These are phyloP conservation scores for Yarrowia yakushimensis DNA, from an alignment of 805 yeast species.

Conservation along the genomic window DNA sequence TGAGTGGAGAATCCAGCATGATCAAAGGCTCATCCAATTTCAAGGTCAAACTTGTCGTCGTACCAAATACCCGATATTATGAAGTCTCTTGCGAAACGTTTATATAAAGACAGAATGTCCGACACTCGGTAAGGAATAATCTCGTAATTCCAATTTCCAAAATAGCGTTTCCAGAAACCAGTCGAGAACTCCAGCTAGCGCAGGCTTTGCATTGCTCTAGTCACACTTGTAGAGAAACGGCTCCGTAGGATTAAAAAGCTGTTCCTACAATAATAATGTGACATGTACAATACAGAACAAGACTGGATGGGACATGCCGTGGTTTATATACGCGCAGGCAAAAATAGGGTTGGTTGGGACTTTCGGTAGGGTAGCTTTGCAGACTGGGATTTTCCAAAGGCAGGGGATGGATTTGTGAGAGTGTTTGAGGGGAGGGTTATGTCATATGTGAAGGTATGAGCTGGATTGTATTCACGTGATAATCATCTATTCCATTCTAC, in stretches of 20 bases:
- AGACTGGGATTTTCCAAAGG: not conserved
- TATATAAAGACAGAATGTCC: constrained; percentile 10
- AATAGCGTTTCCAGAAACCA: constrained; percentile 22
- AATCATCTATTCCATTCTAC: not conserved
- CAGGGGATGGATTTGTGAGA: no score
- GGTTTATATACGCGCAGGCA: not conserved
- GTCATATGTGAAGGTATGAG: no score
- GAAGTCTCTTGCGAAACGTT: not conserved
- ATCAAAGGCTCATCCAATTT: no score
- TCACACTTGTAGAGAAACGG: constrained; percentile 23
- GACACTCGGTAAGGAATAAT: constrained; percentile 24
- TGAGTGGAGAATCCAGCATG: no score
- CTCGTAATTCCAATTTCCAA: constrained; percentile 23
- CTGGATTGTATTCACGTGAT: no score
- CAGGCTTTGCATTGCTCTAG: constrained; percentile 25
- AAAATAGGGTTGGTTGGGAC: constrained; percentile 16
- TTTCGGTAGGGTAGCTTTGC: constrained; percentile 17
- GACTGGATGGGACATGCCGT: not conserved
- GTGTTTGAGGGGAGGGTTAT: no score
- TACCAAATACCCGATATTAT: no score
- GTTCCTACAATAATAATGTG: constrained; percentile 22
- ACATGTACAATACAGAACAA: constrained; percentile 20
- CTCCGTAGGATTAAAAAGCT: constrained; percentile 24
- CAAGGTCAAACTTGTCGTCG: no score
- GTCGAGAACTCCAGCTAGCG: constrained; percentile 25